These are phyloP conservation scores for Umbelopsis sp. DNA, from an alignment of 192 early-diverging fungal species.

Conservation along the genomic window DNA sequence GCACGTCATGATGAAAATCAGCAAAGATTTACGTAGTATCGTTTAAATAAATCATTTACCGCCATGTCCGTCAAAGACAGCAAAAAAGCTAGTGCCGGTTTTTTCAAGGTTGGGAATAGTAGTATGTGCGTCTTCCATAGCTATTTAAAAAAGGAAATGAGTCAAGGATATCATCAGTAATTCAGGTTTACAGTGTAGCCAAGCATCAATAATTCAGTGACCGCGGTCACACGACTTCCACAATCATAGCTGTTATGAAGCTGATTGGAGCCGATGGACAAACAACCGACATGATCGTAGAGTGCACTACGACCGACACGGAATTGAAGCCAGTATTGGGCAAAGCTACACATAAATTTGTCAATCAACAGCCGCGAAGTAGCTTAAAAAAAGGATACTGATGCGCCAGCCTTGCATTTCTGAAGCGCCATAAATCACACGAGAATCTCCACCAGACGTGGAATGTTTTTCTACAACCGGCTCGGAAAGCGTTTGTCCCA, in stretches of 20 bases:
- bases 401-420: conserved; percentile 99
- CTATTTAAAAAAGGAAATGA: conserved; percentile 41
- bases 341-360: not conserved
- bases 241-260: not conserved
- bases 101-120: conserved; percentile 74
- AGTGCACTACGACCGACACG: not conserved
- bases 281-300: not conserved
- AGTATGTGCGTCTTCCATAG: conserved; percentile 98
- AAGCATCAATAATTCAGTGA: conserved; percentile 19
- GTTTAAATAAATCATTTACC: conserved; percentile 45
- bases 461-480: conserved; percentile 91
- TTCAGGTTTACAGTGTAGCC: not conserved
- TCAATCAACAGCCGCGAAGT: not conserved
- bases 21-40: not conserved
- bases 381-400: conserved; percentile 52
- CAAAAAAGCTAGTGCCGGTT: conserved; percentile 83
- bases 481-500: conserved; percentile 97
- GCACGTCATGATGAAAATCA: not conserved
- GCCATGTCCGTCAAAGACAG: conserved; percentile 98
- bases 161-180: conserved; percentile 15
- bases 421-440: conserved; percentile 83
- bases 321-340: not conserved
- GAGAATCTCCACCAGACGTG: conserved; percentile 68
- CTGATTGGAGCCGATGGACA: not conserved
- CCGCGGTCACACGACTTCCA: conserved; percentile 17